phyloP scores from a whole-genome alignment of 2,329 filamentous ascomycete species.

The Ascochyta rabiei region DNA sequence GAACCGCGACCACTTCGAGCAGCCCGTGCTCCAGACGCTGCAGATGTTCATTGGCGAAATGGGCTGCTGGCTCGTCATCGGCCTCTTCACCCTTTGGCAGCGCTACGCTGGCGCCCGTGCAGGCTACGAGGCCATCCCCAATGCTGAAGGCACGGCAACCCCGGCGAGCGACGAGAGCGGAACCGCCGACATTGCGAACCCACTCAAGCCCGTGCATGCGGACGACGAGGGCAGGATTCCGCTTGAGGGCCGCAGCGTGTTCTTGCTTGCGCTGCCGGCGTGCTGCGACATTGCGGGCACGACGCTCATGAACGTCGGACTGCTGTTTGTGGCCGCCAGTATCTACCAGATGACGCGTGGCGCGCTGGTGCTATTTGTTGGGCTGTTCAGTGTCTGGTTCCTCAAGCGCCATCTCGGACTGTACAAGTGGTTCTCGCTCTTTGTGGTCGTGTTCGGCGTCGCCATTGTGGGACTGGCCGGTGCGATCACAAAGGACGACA shows the following conservation, averaged over 20 bases:
- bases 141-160: constrained; percentile 35
- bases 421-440: constrained; percentile 92
- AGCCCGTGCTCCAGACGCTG: constrained; percentile 91
- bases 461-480: constrained; percentile 89
- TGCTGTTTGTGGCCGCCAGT: constrained; percentile 90
- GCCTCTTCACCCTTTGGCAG: constrained; percentile 69
- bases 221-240: constrained; percentile 63
- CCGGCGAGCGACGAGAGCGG: constrained; percentile 54
- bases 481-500: constrained; percentile 74
- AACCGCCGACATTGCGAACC: constrained; percentile 58
- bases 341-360: constrained; percentile 99
- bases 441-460: constrained; percentile 87
- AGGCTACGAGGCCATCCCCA: constrained; percentile 71
- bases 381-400: constrained; percentile 92
- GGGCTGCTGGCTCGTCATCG: constrained; percentile 93
- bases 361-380: constrained; percentile 92
- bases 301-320: constrained; percentile 94
- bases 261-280: constrained; percentile 81
- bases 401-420: constrained; percentile 76
- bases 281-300: constrained; percentile 95
- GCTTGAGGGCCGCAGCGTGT: constrained; percentile 72
- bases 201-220: constrained; percentile 51
- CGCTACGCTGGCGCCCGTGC: constrained; percentile 57
- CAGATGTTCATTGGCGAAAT: constrained; percentile 99
- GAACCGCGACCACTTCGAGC: constrained; percentile 79